phyloP scores from a whole-genome alignment of 2,329 filamentous ascomycete species.

The Alternaria ventricosa region DNA sequence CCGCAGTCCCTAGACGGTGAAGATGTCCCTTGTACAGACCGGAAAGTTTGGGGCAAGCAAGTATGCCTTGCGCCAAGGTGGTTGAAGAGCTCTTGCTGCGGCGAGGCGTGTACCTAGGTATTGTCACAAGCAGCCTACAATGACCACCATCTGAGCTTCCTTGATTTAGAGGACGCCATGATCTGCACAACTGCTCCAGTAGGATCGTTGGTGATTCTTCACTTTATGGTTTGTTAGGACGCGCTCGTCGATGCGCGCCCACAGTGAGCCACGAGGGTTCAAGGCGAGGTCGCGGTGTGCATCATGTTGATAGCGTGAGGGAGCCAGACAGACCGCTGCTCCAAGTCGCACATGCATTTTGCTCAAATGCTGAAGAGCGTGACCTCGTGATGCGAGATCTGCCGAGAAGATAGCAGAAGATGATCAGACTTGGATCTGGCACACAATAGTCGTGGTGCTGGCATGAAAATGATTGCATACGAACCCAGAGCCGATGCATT shows the following conservation, averaged over 20 bases:
- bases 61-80: background rate
- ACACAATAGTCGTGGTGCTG: background rate
- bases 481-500: background rate
- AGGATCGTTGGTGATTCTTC: background rate
- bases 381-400: background rate
- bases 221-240: background rate
- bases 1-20: background rate
- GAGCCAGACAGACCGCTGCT: background rate
- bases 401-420: background rate
- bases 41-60: background rate
- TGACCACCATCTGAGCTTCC: background rate
- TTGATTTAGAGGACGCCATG: background rate
- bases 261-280: background rate
- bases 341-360: background rate
- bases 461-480: background rate
- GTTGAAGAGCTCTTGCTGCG: background rate
- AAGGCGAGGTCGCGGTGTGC: background rate
- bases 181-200: background rate
- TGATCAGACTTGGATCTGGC: background rate
- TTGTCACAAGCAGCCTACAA: background rate
- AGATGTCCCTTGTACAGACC: background rate
- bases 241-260: background rate
- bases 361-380: background rate
- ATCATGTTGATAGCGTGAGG: background rate
- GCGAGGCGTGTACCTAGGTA: background rate